Percentiles rank a stretch among this genome's conserved stretches.
Evolutionary conservation across 2,329 filamentous ascomycete genomes (phyloP).

Genomic region (Cytospora piceicola): DNA sequence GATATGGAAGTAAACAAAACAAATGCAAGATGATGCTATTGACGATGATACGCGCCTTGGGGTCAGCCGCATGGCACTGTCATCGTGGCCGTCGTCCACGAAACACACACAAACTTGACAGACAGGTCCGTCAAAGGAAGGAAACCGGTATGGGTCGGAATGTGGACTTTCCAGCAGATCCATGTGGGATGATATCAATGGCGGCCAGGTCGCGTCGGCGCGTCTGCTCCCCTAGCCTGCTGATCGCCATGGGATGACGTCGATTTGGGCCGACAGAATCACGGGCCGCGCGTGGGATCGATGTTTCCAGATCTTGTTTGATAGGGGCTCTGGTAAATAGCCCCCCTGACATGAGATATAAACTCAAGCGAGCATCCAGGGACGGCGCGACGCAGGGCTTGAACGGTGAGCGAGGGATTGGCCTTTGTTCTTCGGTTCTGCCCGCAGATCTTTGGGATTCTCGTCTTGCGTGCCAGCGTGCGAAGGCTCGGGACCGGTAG

Average conservation of each 20-base stretch:
- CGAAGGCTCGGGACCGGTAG: background rate
- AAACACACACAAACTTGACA: constrained; percentile 1
- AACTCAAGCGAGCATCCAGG: background rate
- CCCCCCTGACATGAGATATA: constrained; percentile 8
- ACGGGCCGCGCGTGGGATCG: constrained; percentile 24
- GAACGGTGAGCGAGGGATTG: background rate
- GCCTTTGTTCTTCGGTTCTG: background rate
- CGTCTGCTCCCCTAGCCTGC: constrained; percentile 16
- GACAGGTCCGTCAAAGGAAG: background rate
- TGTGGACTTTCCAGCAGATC: constrained; percentile 18
- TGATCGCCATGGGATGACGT: constrained; percentile 29
- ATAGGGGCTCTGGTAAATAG: constrained; percentile 7
- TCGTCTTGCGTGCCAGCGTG: background rate
- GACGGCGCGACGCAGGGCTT: background rate
- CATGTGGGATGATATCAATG: constrained; percentile 19
- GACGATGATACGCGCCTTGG: constrained; percentile 6
- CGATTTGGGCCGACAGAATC: constrained; percentile 26
- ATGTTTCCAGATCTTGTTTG: constrained; percentile 12
- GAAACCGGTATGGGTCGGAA: constrained; percentile 23
- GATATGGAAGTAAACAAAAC: constrained; percentile 30
- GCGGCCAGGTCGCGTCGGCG: constrained; percentile 26
- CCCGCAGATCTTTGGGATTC: background rate
- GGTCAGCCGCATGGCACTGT: background rate
- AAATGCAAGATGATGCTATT: constrained; percentile 14
- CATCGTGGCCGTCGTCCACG: background rate